Conservation (phyloP, 805 yeast genomes). For the Starmerella stellata region DNA sequence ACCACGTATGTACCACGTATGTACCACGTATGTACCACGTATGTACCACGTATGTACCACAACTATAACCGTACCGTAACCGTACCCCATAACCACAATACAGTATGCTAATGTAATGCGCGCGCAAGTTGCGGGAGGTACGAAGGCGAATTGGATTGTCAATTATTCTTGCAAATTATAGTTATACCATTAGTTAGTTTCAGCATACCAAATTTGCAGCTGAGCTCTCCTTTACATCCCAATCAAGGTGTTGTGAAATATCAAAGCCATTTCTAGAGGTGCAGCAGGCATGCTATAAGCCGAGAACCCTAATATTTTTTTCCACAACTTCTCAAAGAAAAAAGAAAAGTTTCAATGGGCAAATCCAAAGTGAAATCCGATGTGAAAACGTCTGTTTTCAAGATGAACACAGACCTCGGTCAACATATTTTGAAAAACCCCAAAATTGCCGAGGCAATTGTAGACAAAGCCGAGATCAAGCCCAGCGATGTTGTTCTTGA, state of each 20-base stretch:
- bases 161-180: too few species aligned
- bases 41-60: too few species aligned
- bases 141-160: too few species aligned
- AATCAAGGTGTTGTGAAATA: background rate
- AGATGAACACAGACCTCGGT: constrained; percentile 90
- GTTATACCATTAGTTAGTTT: too few species aligned
- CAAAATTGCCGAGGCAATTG: constrained; percentile 92
- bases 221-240: too few species aligned
- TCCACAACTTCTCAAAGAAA: background rate
- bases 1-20: too few species aligned
- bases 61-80: too few species aligned
- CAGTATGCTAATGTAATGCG: too few species aligned
- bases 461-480: constrained; percentile 80
- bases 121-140: too few species aligned
- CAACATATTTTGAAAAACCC: constrained; percentile 96
- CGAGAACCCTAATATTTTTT: background rate
- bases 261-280: background rate
- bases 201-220: too few species aligned
- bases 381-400: constrained; percentile 43
- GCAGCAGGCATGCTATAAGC: background rate
- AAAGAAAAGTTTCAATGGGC: constrained; percentile 18
- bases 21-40: too few species aligned
- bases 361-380: constrained; percentile 18
- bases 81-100: too few species aligned
- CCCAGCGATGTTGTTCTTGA: constrained; percentile 88